Conservation (phyloP, 23 red algal species). For the Gracilaria gracilis region DNA sequence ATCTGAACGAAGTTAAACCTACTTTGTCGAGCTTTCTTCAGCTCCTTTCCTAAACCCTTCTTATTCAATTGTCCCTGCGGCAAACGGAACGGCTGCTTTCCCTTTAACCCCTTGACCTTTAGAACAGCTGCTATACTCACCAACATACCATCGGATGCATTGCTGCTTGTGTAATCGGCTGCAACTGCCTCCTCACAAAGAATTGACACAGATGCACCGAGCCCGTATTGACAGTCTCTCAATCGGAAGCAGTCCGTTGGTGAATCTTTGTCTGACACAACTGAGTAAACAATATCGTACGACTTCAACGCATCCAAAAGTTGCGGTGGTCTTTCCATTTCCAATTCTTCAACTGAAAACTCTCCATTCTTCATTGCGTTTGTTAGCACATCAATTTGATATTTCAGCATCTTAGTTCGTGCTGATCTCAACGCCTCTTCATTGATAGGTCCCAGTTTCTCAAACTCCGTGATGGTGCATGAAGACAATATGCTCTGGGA, state of each 20-base stretch:
- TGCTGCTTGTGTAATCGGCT: neutral
- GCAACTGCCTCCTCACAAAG: constrained; percentile 15
- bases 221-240: constrained; percentile 3
- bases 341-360: constrained; percentile 1
- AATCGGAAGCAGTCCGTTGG: constrained; percentile 1
- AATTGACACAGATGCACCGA: neutral
- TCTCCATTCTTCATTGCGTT: constrained; percentile 26
- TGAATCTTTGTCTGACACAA: neutral
- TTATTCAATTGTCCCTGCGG: neutral
- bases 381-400: neutral
- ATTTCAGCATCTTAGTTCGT: neutral
- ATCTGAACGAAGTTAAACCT: too few species aligned
- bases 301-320: neutral
- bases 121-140: constrained; percentile 55
- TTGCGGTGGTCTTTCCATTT: neutral
- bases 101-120: neutral
- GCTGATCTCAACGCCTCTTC: neutral
- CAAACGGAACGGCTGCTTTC: constrained; percentile 10
- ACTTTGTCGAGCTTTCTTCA: neutral
- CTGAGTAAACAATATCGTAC: constrained; percentile 44
- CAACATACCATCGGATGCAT: neutral
- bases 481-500: neutral
- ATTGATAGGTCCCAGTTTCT: neutral
- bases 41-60: neutral
- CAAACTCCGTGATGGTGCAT: neutral